Evolutionary conservation across 1,139 yeast genomes (phyloP).

Genomic region (Suhomyces ambrosiae): DNA sequence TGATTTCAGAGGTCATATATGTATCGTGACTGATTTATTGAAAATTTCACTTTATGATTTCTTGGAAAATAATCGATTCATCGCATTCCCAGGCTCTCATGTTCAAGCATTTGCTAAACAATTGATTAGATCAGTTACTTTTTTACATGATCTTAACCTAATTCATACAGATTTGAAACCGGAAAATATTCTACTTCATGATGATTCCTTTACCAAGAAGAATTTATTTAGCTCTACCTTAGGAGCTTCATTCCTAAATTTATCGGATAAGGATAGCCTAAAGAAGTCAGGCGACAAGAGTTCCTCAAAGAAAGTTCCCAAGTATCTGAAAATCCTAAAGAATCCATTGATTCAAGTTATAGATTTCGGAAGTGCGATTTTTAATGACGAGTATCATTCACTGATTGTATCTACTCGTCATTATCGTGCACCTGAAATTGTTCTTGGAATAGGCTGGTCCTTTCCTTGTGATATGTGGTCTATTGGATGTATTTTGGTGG

Average conservation of each 20-base stretch:
- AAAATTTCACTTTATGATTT: slow-evolving; percentile 90
- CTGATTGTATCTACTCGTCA: slow-evolving; percentile 92
- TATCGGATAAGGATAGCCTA: slow-evolving; percentile 20
- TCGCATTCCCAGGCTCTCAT: slow-evolving; percentile 79
- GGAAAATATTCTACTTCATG: slow-evolving; percentile 82
- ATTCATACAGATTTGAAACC: slow-evolving; percentile 97
- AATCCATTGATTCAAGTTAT: slow-evolving; percentile 86
- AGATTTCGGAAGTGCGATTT: slow-evolving; percentile 95
- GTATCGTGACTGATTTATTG: slow-evolving; percentile 86
- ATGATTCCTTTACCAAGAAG: slow-evolving; percentile 49
- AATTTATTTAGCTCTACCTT: slow-evolving; percentile 38
- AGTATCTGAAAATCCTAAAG: slow-evolving; percentile 54
- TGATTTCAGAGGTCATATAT: slow-evolving; percentile 91
- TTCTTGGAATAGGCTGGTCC: slow-evolving; percentile 90
- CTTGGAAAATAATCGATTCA: slow-evolving; percentile 71
- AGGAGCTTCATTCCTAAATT: slow-evolving; percentile 32
- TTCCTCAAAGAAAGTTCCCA: slow-evolving; percentile 32
- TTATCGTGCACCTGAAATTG: slow-evolving; percentile 96
- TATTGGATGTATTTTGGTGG: slow-evolving; percentile 90
- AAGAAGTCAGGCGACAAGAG: slow-evolving; percentile 9
- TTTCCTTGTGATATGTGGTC: slow-evolving; percentile 97
- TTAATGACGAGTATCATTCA: slow-evolving; percentile 91
- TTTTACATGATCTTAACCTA: slow-evolving; percentile 82
- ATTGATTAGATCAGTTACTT: slow-evolving; percentile 80
- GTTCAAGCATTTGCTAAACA: slow-evolving; percentile 89